Base-by-base conservation (phyloP, 148 eudicot species). In the Polygonum maritimum region DNA sequence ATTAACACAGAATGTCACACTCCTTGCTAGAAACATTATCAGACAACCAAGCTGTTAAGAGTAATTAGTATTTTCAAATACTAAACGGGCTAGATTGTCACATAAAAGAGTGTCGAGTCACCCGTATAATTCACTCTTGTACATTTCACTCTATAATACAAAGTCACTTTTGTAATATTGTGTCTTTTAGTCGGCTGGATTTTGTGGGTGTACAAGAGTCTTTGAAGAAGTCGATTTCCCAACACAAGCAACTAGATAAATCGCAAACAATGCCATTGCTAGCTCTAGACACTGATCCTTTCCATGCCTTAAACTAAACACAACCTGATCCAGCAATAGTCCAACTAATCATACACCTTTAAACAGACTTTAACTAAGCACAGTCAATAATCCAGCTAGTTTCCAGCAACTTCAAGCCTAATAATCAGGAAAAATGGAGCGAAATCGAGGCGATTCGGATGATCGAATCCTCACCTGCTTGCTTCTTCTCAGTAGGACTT, bases 401-500 rank as follows among this genome's bases (percentile, higher is more conserved):
- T 54, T 54, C 60, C 60, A 54, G 60, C 60, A 52, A 52, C 4
- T 52, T 52, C 7, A 22, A 52, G 8, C n/a, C 58, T n/a, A 52
- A 9, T 21, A 22, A 60, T 58, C 33, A 22, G 65, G 21, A 60
- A 60, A 58, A 60, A 31, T 31, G 3, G 69, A 60, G 21, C 8
- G 2, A 16, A 57, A 19, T 2, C 3, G 13, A 10, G 63, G 10
- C 7, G 63, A 19, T 57, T 22, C 31, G 33, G 7, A 57, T 8
- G 8, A 60, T 60, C 69, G 6, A 26, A 60, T 60, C 12, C 69
- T 22, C 3, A 5, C 69, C 69, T 60, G 69, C 69, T 60, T 93
- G 98, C 54, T 85, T 84, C 78, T 91, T 87, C 81, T 93, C 97
- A 44, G 83, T 10, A 48, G 86, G 48, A 11, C 90, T 76, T 22